Evolutionary conservation across 805 yeast genomes (phyloP), one percentile per base, ranked within the genome.

Genomic region (Blastobotrys mokoenaii): DNA sequence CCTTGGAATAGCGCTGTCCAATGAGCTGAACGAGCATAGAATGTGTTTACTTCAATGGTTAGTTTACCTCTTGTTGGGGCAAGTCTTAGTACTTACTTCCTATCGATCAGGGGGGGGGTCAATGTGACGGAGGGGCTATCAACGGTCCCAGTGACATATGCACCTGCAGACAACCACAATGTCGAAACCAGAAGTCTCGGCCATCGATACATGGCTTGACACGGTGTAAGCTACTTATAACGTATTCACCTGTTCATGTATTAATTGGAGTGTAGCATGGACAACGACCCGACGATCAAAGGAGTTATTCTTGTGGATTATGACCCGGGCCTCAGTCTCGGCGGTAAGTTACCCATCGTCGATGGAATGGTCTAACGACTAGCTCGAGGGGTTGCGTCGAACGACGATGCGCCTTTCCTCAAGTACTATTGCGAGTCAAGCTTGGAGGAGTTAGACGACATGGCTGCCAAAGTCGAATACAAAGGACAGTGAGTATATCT

Each of bases 261-360:
- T 29, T 29, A 12, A 29, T 29, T 12, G 12, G 12, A 11, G 15
- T 15, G 11, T 10, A 14, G 15, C 20, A 11, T n/a, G 27, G 22
- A 11, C 11, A 17, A 37, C 30, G 22, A 15, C 5, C 38, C 16
- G 6, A 37, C 14, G 11, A 9, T 51, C 10, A 46, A 33, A 14
- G 58, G 58, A 3, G 49, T 44, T 8, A 45, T 54, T 17, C 37
- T 52, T 14, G 41, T 54, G n/a, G 57, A 54, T 33, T 10, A 20
- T 11, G 27, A n/a, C 18, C 44, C 49, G 2, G 57, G 58, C 3
- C 45, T 54, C 15, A 51, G 55, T 42, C 40, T 54, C 7, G 57
- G 58, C 2, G 43, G 27, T 22, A 22, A 22, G 27, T 22, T 22
- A 8, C 4, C 4, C 27, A 22, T 22, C 27, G 27, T 22, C 27